Conservation (phyloP, 768 basidiomycete species). For the Mycena chlorophos region DNA sequence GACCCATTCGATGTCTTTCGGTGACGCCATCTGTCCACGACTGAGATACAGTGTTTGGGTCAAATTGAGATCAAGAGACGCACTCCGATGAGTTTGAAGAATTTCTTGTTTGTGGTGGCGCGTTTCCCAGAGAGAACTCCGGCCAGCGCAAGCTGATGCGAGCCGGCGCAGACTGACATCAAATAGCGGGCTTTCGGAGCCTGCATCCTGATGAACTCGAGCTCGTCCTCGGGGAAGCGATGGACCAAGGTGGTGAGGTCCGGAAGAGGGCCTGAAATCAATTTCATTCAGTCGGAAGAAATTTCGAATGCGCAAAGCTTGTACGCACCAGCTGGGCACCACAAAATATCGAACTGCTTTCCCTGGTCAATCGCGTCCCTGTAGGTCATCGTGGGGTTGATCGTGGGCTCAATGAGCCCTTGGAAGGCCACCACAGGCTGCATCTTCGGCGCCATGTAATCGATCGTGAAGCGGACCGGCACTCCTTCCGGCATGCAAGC, state of each 20-base stretch:
- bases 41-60: too few relatives aligned
- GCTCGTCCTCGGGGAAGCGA: conserved; percentile 9
- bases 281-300: not conserved
- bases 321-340: conserved; percentile 19
- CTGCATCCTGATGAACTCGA: conserved; percentile 29
- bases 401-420: conserved; percentile 5
- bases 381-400: conserved; percentile 21
- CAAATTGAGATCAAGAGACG: too few relatives aligned
- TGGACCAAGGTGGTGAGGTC: not conserved
- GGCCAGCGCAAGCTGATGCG: conserved; percentile 32
- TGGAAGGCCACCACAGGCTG: conserved; percentile 14
- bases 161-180: conserved; percentile 36
- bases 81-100: conserved; percentile 29
- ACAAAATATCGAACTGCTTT: conserved; percentile 21
- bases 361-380: conserved; percentile 9
- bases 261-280: conserved; percentile 10
- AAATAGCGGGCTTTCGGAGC: conserved; percentile 32
- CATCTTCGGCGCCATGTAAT: conserved; percentile 15
- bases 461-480: conserved; percentile 12
- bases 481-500: conserved; percentile 5
- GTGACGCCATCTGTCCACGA: conserved; percentile 16
- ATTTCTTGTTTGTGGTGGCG: conserved; percentile 40
- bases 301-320: not conserved
- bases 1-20: conserved; percentile 34
- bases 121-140: conserved; percentile 35